These are phyloP conservation scores for Atkinsonella hypoxylon DNA, from an alignment of 2,329 filamentous ascomycete species.

Conservation along the genomic window DNA sequence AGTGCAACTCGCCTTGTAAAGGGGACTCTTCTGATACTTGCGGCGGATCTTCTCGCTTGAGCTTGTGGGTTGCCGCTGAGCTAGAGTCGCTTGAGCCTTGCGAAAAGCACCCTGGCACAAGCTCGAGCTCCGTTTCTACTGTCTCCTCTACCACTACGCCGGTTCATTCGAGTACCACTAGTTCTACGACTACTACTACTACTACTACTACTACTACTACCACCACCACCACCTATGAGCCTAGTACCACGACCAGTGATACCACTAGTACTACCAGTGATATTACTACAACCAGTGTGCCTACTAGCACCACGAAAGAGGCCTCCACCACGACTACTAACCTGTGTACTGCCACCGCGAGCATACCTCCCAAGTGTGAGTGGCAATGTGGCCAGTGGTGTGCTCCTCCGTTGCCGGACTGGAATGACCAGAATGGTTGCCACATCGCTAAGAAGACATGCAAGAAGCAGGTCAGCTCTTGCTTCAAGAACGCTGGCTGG, in stretches of 20 bases:
- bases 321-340: constrained; percentile 22
- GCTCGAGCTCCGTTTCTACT: constrained; percentile 15
- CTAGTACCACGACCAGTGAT: constrained; percentile 5
- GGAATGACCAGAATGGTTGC: constrained; percentile 30
- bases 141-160: constrained; percentile 7
- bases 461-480: constrained; percentile 34
- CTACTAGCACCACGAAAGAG: constrained; percentile 8
- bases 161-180: neutral
- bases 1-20: constrained; percentile 40
- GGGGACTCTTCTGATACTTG: constrained; percentile 32
- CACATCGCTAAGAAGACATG: constrained; percentile 30
- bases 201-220: constrained; percentile 9
- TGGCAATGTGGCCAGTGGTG: constrained; percentile 45
- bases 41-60: constrained; percentile 30
- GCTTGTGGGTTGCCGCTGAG: constrained; percentile 35
- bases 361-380: constrained; percentile 36
- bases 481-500: constrained; percentile 39
- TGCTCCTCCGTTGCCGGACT: constrained; percentile 36
- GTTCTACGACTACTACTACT: constrained; percentile 6
- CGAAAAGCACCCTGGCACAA: constrained; percentile 19
- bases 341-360: constrained; percentile 36
- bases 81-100: constrained; percentile 40
- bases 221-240: constrained; percentile 6
- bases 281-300: constrained; percentile 14
- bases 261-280: constrained; percentile 5